Evolutionary conservation across 2,329 filamentous ascomycete genomes (phyloP), one percentile per base, ranked within the genome.

Genomic region (Penicillium sp.): DNA sequence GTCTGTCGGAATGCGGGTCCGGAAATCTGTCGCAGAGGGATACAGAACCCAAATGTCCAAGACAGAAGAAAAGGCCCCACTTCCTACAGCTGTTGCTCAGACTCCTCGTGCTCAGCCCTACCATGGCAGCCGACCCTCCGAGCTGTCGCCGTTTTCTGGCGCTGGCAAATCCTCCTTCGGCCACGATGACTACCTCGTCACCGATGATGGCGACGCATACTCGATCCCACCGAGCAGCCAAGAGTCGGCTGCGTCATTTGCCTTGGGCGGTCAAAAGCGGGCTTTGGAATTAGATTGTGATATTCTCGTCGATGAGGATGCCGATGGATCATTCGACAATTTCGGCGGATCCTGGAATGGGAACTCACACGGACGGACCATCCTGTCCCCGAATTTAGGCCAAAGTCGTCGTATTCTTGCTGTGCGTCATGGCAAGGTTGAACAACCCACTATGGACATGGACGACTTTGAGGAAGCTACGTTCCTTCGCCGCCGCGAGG

Each of bases 11-110:
- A 97, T 97, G 92, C 88, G 93, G 24, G 83, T 97, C 49, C 89
- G 93, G 70, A 97, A 97, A 78, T 89, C 89, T 11, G 89, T 97
- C 8, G 89, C 91, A 0, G 92, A 97, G 72, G 93, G 93, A 57
- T 97, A 97, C 82, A 95, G 96, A 78, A 96, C 90, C 31, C 67
- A 66, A 50, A 63, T 59, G 42, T 66, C 67, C 61, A 74, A 66
- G 66, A 61, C 62, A 37, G 55, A 59, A 22, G 60, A 65, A 18
- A 66, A 65, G 42, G 39, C 40, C 29, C 31, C 51, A 35, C 44
- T 51, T 8, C 32, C 50, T 35, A n/a, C 58, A 32, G 48, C 52
- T 37, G 50, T 49, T 9, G 42, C 57, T 6, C 35, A 56, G 20
- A 37, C 47, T 9, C 43, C 50, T 29, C 6, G 32, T 26, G 34